Evolutionary conservation across 2,329 filamentous ascomycete species (phyloP).

Genomic region (Colletotrichum siamense): DNA sequence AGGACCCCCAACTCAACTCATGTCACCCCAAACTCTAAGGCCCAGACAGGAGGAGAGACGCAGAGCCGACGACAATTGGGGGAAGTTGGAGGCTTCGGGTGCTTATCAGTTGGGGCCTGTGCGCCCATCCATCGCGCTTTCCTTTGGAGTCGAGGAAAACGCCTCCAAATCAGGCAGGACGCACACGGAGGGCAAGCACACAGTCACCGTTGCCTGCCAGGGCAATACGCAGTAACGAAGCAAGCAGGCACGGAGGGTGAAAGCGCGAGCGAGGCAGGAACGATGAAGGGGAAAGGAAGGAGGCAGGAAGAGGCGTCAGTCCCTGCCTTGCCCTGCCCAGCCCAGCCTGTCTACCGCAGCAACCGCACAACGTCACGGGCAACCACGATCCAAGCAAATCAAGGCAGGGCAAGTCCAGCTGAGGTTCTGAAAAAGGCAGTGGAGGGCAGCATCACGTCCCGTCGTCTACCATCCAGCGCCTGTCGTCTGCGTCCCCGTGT

Average conservation of each 20-base stretch:
- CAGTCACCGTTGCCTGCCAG: not conserved
- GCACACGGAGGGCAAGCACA: not conserved
- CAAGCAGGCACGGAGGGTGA: not conserved
- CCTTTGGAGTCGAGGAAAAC: not conserved
- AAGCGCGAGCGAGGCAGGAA: not conserved
- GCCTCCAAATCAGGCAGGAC: constrained; percentile 9
- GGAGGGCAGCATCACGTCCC: not conserved
- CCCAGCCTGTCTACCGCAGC: not conserved
- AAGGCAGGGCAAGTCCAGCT: not conserved
- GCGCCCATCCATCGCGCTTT: constrained; percentile 6
- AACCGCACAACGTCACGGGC: not conserved
- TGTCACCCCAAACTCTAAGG: constrained; percentile 17
- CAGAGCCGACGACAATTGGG: not conserved
- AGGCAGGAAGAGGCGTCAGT: not conserved
- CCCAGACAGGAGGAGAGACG: not conserved
- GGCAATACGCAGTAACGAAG: not conserved
- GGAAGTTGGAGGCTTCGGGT: not conserved
- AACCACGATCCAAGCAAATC: not conserved
- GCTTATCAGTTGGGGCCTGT: constrained; percentile 19
- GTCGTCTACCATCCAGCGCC: not conserved
- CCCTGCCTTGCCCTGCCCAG: not conserved
- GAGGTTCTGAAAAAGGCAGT: not conserved
- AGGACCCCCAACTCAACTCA: constrained; percentile 12
- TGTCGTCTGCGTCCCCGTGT: not conserved
- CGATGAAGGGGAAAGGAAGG: not conserved